Conservation (phyloP, 2,329 filamentous ascomycete genomes). For the Emericellopsis cladophorae region DNA sequence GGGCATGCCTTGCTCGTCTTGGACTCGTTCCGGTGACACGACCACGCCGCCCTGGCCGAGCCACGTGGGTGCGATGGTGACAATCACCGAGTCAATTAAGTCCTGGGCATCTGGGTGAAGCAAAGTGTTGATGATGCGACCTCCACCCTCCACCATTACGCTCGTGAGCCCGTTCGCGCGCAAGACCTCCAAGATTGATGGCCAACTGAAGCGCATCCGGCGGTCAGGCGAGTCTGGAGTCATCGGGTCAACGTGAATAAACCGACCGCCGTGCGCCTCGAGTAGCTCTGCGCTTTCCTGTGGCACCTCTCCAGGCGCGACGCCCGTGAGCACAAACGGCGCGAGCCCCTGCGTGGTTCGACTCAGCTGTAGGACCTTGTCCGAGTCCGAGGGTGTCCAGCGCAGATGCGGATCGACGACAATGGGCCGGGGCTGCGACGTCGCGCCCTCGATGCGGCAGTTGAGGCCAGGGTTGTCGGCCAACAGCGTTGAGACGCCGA, state of each 20-base stretch:
- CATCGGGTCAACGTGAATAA: conserved; percentile 24
- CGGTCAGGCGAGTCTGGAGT: conserved; percentile 15
- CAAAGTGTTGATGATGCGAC: conserved; percentile 67
- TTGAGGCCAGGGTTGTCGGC: conserved; percentile 81
- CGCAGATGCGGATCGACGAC: conserved; percentile 69
- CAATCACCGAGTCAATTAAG: conserved; percentile 66
- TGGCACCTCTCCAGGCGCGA: conserved; percentile 27
- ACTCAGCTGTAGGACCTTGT: conserved; percentile 55
- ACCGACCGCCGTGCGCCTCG: conserved; percentile 38
- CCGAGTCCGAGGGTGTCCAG: conserved; percentile 49
- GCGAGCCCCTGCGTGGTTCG: conserved; percentile 53
- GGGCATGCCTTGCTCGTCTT: conserved; percentile 33
- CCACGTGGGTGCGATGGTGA: conserved; percentile 85
- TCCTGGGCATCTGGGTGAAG: conserved; percentile 46
- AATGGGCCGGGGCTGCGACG: conserved; percentile 64
- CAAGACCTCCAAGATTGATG: conserved; percentile 47
- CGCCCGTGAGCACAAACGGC: conserved; percentile 56
- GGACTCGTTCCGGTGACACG: conserved; percentile 55
- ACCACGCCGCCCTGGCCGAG: conserved; percentile 73
- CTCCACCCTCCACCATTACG: conserved; percentile 89
- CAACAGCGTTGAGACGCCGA: conserved; percentile 74
- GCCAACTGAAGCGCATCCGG: conserved; percentile 46
- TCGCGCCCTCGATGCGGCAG: conserved; percentile 54
- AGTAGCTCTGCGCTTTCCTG: conserved; percentile 27
- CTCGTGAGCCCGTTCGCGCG: conserved; percentile 50